Base-by-base conservation (phyloP, 176 grass and related monocot species). In the Oryza meyeriana region DNA sequence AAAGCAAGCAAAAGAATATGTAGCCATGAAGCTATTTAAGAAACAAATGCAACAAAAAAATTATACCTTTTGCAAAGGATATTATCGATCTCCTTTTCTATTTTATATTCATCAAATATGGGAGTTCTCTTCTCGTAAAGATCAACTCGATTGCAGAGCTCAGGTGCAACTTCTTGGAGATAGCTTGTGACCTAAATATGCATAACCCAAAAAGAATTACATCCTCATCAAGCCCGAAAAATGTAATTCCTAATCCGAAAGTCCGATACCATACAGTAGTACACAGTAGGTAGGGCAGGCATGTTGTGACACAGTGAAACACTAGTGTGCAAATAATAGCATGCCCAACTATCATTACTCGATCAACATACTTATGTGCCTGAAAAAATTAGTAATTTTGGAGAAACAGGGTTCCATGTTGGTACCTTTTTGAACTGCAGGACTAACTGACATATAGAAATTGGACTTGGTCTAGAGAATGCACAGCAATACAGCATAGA, bases 1-100 rank as follows among this genome's bases (percentile, higher is more conserved):
- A 70, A 28, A 79, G 29, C 20, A 81, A 81, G 48, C 25, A 82
- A 66, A 80, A 32, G 41, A 72, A 66, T 36, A 68, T 62, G 11
- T 41, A 71, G 8, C 48, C 6, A 18, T 34, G 28, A 18, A 71
- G 10, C 29, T 45, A 69, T 20, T 72, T 6, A 25, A 44, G 4
- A 64, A 34, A 52, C 16, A 6, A 5, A 71, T 68, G 32, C 13
- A 78, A 14, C 65, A 61, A 69, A 13, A 35, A 48, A 40, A 61
- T 45, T 47, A 80, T 79, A 98, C 95, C 92, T 94, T 94, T 94
- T 98, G 76, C 92, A 92, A 72, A 98, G 90, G 70, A 98, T 98
- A 64, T 20, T 85, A 64, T 98, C 89, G 72, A 98, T 98, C 58
- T 98, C 92, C 78, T 93, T 93, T 89, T 98, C 95, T 65, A 98